Base-by-base conservation (phyloP, 2,329 filamentous ascomycete genomes). In the Macrophomina tecta region DNA sequence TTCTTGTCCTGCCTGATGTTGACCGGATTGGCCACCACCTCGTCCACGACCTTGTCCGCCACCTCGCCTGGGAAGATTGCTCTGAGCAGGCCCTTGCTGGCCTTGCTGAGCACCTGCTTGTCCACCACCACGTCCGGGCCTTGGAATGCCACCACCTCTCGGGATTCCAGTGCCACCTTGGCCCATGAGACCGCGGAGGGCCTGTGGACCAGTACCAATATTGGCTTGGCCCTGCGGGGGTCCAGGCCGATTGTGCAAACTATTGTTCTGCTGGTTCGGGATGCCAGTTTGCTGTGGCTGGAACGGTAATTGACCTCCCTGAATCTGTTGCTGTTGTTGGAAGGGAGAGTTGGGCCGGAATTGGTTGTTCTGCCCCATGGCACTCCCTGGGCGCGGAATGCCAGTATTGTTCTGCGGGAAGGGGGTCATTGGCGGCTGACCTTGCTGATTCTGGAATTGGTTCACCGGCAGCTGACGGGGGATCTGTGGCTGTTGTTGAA, bases 171-270 rank as follows among this genome's bases (percentile, higher is more conserved):
- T 53, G n/a, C 70, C 70, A 65, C 69, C 68, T 40, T 69, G 70
- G 12, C 69, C 69, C 6, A 74, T 65, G 11, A 75, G 64, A 34
- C 70, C 69, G 23, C 75, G 76, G 8, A 77, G 69, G 3, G 75
- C 73, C 42, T 69, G 70, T 16, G 73, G 73, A 6, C 75, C 76
- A 2, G 75, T 76, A 42, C 75, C 75, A 23, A 73, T 63, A 52
- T 69, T 68, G 8, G 64, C 53, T 16, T 61, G 64, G 7, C 45
- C 42, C 30, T 67, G 64, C 23, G 48, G 61, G 1, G 46, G 61
- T 30, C 49, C 36, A 11, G 65, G 56, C 16, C 58, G 48, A 38
- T 62, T 66, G 12, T 65, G 63, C 49, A 65, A 12, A 36, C 38
- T n/a, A 16, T 38, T 56, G 40, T 30, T 32, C 6, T 56, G 63